Base-by-base conservation (phyloP, 495 filamentous ascomycete genomes). In the Cercophora sp. region DNA sequence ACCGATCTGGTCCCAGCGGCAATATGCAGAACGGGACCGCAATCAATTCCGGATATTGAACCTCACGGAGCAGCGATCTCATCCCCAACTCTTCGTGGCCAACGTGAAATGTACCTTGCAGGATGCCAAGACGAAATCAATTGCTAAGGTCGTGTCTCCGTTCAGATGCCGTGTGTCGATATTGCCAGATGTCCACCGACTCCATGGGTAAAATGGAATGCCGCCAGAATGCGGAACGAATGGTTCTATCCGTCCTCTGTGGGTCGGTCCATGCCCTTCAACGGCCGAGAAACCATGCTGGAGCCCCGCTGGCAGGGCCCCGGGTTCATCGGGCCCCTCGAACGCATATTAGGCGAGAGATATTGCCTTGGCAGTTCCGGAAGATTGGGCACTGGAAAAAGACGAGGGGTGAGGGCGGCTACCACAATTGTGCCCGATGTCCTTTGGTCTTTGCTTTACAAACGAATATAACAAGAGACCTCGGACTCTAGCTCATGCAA, bases 311-410 rank as follows among this genome's bases (percentile, higher is more conserved):
- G 27, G 20, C 44, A 32, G 26, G 44, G 44, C 27, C 44, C n/a
- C 27, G 22, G 16, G 23, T 43, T 22, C 11, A 13, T 22, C 16
- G 40, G 19, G 20, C n/a, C n/a, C n/a, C n/a, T n/a, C n/a, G n/a
- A n/a, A n/a, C n/a, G 15, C 26, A 47, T 47, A 47, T 47, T 47
- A 47, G 44, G 44, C 44, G 25, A 16, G 44, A 19, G 26, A 47
- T 52, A 44, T 52, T 43, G 35, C 19, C 49, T 44, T 52, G 49
- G 49, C 49, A 40, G 43, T 32, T 29, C 49, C 39, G 49, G 37
- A 52, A 52, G 24, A 52, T 52, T 52, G 37, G 49, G 25, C 27
- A 9, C n/a, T 52, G 46, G 46, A 16, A 49, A 25, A 49, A 19
- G 15, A 26, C 27, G 3, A 10, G 45, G 15, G 27, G 29, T 39